Conservation (phyloP, 2,329 filamentous ascomycete species). For the Fonsecaea monophora region DNA sequence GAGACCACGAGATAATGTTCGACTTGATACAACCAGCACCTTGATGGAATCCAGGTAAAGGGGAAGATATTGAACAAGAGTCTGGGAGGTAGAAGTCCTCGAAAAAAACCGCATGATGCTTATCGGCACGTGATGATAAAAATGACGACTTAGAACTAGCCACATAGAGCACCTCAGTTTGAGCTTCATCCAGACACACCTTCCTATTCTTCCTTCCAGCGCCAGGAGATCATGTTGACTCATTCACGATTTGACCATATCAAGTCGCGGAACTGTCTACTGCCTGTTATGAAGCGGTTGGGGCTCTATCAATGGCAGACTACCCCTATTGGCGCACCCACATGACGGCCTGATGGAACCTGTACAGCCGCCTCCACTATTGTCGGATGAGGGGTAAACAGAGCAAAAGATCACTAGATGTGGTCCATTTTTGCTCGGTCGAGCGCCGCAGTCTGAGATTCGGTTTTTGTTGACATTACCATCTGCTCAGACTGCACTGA, state of each 20-base stretch:
- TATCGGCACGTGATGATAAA: slow-evolving; percentile 21
- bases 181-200: not conserved
- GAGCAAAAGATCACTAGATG: slow-evolving; percentile 2
- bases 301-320: not conserved
- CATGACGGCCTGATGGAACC: slow-evolving; percentile 27
- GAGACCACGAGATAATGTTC: not conserved
- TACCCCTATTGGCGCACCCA: not conserved
- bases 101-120: not conserved
- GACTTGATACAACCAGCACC: not conserved
- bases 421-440: not conserved
- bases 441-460: not conserved
- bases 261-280: not conserved
- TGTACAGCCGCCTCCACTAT: slow-evolving; percentile 20
- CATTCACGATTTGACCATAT: not conserved
- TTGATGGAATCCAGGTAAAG: not conserved
- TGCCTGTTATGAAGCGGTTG: not conserved
- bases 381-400: slow-evolving; percentile 24
- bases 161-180: not conserved
- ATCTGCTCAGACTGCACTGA: not conserved
- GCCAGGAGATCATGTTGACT: not conserved
- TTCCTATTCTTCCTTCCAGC: not conserved
- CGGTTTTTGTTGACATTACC: not conserved
- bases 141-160: not conserved
- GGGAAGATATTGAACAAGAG: too few species aligned
- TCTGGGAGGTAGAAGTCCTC: not conserved